phyloP scores from a whole-genome alignment of 768 basidiomycete genomes.

The Mycena alexandri region DNA sequence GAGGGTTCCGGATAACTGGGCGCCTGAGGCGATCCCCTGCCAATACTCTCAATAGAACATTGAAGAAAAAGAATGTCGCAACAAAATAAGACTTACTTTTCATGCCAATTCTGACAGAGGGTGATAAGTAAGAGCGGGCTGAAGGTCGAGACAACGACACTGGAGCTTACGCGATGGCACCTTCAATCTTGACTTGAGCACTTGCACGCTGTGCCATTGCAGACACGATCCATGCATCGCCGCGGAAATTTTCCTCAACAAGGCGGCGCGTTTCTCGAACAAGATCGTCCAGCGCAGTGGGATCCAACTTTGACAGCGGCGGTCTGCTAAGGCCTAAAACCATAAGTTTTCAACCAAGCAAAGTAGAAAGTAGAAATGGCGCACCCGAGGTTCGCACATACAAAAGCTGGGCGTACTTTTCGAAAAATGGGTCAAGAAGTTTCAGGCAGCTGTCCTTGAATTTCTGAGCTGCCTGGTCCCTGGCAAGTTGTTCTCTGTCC shows the following conservation, averaged over 20 bases:
- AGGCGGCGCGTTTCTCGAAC: not conserved
- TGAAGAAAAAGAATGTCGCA: not conserved
- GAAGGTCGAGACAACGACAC: not conserved
- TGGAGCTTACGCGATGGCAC: not conserved
- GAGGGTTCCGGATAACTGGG: not conserved
- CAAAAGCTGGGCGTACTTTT: not conserved
- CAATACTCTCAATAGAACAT: not conserved
- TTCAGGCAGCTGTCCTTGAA: not conserved
- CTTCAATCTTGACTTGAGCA: not conserved
- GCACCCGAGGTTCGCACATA: not conserved
- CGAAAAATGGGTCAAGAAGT: not conserved
- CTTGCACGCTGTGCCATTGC: conserved; percentile 6
- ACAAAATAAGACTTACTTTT: not conserved
- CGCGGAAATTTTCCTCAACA: not conserved
- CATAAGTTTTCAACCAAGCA: not conserved
- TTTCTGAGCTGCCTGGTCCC: not conserved
- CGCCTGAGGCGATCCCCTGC: not conserved
- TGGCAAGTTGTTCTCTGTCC: not conserved
- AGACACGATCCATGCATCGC: conserved; percentile 6
- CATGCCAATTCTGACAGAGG: not conserved
- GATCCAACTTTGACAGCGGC: not conserved
- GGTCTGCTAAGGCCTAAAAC: not conserved
- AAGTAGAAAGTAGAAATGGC: not conserved
- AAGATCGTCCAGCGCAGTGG: not conserved
- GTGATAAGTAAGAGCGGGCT: not conserved